Evolutionary conservation across 495 filamentous ascomycete species (phyloP), one percentile per base, ranked within the genome.

Genomic region (Penicillium malachiteum): DNA sequence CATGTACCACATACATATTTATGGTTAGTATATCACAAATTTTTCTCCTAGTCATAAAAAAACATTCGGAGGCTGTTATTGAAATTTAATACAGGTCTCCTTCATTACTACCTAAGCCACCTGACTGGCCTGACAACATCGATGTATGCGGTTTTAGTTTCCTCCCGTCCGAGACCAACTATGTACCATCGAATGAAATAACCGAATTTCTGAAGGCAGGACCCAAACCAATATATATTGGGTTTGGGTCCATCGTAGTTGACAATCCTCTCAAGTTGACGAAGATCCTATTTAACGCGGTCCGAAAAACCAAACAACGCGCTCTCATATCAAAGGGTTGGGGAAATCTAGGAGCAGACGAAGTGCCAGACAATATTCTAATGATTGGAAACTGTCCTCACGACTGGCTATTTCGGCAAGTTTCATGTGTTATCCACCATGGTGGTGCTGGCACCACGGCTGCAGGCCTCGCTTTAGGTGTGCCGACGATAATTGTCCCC

Each of bases 371-470:
- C 0, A 81, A 81, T 26, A 80, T 92, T n/a, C 89, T 88, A 57
- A 84, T 91, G 77, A 78, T 92, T 7, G 89, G 86, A 6, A 90
- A 90, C 58, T 79, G 82, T 47, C 90, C 90, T 5, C 90, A 94
- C 55, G 89, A 93, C 62, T 92, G 89, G 89, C 73, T 95, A 1
- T 95, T 95, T 63, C 69, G 83, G 45, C 83, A 78, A 16, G 89
- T 95, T 0, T 85, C 88, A 1, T 82, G 79, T 45, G 90, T 95
- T 2, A 84, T 91, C 10, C 90, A 95, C 52, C 90, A 92, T 56
- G 90, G 90, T 35, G 90, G 90, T 34, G 90, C 90, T 6, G 90
- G 90, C 26, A 93, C 90, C 8, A 91, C 87, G 9, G 90, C 90
- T 3, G 84, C 84, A 2, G 89, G 90, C 5, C 83, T 94, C 43